phyloP scores from a whole-genome alignment of 352 stramenopile species.

The Pythium coloratum region DNA sequence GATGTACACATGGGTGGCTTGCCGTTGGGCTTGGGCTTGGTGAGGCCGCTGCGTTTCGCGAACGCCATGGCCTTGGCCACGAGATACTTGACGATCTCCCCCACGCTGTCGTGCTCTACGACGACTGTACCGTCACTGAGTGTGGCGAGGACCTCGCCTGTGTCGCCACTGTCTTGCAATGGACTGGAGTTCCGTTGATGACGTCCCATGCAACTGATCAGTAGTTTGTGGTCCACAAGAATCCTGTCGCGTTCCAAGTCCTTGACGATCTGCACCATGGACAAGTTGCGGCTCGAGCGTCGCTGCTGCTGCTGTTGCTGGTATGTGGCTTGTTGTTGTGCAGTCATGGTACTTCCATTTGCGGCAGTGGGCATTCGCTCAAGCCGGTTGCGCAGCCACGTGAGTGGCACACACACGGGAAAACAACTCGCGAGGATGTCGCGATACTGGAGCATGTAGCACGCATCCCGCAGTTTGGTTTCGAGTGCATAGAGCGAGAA shows the following conservation, averaged over 20 bases:
- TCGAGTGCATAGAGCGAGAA: slow-evolving; percentile 26
- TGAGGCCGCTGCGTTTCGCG: slow-evolving; percentile 12
- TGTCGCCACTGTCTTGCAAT: not conserved
- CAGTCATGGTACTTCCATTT: not conserved
- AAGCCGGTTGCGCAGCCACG: slow-evolving; percentile 61
- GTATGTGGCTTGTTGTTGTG: slow-evolving; percentile 28
- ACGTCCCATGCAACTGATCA: slow-evolving; percentile 29
- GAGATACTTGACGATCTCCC: slow-evolving; percentile 62
- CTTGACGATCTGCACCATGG: slow-evolving; percentile 79
- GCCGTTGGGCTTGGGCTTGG: not conserved
- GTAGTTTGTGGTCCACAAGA: slow-evolving; percentile 53
- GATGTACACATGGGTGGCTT: slow-evolving; percentile 4
- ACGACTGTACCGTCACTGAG: slow-evolving; percentile 9
- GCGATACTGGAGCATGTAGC: slow-evolving; percentile 41
- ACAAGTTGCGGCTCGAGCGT: slow-evolving; percentile 58
- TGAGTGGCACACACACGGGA: slow-evolving; percentile 54
- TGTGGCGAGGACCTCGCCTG: not conserved
- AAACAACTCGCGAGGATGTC: slow-evolving; percentile 43
- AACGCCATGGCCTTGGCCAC: slow-evolving; percentile 51
- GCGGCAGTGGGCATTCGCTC: slow-evolving; percentile 30
- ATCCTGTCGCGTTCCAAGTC: slow-evolving; percentile 72
- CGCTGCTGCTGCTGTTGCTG: slow-evolving; percentile 46
- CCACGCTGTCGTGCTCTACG: slow-evolving; percentile 42
- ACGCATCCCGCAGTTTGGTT: slow-evolving; percentile 21
- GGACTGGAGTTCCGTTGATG: not conserved